Evolutionary conservation across 352 stramenopile genomes (phyloP), one percentile per base, ranked within the genome.

Genomic region (Phytophthora brassicae): DNA sequence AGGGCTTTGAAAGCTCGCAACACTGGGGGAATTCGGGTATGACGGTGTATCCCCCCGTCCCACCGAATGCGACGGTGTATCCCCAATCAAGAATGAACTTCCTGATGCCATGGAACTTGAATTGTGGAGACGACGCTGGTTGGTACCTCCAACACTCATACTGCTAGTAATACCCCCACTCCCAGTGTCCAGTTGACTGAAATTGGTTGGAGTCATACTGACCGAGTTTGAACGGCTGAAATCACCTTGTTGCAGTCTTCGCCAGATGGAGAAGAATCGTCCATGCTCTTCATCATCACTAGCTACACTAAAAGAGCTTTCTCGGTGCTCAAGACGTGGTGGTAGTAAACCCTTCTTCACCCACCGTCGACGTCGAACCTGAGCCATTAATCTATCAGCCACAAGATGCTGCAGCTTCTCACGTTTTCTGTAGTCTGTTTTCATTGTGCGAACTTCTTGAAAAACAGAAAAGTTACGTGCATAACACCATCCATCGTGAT

Each of bases 381-480:
- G 86, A 4, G 84, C 84, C 77, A 95, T 90, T 19, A 95, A 63
- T 6, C 86, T 71, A 62, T 95, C 86, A 0, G 86, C 84, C 63
- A 95, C 79, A 28, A 95, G 89, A 57, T 95, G 81, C 58, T 95
- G 86, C 23, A 95, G 70, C 61, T 89, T 90, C 54, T 95, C 86
- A 19, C 86, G 84, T 49, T 89, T 90, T 22, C 77, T 74, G 55
- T 84, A 88, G 52, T 90, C 84, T 4, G 81, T 86, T 52, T 82
- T 88, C 71, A 79, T 80, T 4, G 85, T 90, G 0, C 86, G 84
- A 33, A 94, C 72, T 48, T 95, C 81, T 56, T 95, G 86, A 64
- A 95, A 95, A 43, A 93, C 83, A 3, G 79, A 89, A 23, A 95
- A 95, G 53, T 95, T 94, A 33, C 85, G 84, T 33, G 86, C 85